Evolutionary conservation across 768 basidiomycete species (phyloP), one percentile per base, ranked within the genome.

Genomic region (Filobasidium floriforme): DNA sequence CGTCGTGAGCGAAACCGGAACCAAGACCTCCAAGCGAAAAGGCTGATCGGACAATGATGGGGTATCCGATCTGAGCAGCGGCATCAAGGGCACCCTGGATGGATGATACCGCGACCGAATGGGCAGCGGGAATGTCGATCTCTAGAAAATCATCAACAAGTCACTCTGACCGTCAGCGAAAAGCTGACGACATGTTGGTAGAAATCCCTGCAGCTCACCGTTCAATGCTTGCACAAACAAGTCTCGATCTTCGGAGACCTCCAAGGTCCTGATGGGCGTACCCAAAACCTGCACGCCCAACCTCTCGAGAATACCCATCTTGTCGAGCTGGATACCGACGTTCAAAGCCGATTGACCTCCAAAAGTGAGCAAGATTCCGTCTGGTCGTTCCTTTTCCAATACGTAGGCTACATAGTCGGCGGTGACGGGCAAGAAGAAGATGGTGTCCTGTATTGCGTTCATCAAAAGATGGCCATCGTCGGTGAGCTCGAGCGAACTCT

Each of bases 21-120:
- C 96, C 96, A 69, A 99, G 87, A 76, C 96, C 96, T 78, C 96
- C 96, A 29, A 99, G 87, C 40, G 96, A 96, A 80, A 92, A 99
- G 11, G 96, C 96, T 29, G 80, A 80, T 66, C 96, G 93, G 70
- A 97, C 83, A 72, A 99, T 99, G 76, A 98, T 92, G 9, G 96
- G 96, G 79, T 98, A 99, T 44, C 93, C 92, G 71, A 98, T 99
- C 72, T 80, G 80, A 70, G 88, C 88, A 9, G 93, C 96, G 32
- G 96, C 96, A 57, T 86, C 84, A 43, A 99, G 85, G 44, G 96
- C 96, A 68, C 86, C 92, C 73, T 90, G 88, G 69, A 97, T 92
- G 11, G 87, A 86, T n/a, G 93, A 96, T 11, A 97, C 96, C 60
- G 96, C 96, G 18, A 90, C 93, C 43, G 93, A 97, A 70, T 90